A percentile compares a stretch with the other conserved stretches of the same genome.
These are phyloP conservation scores for Immersiella caudata DNA, from an alignment of 495 filamentous ascomycete species.

Conservation along the genomic window DNA sequence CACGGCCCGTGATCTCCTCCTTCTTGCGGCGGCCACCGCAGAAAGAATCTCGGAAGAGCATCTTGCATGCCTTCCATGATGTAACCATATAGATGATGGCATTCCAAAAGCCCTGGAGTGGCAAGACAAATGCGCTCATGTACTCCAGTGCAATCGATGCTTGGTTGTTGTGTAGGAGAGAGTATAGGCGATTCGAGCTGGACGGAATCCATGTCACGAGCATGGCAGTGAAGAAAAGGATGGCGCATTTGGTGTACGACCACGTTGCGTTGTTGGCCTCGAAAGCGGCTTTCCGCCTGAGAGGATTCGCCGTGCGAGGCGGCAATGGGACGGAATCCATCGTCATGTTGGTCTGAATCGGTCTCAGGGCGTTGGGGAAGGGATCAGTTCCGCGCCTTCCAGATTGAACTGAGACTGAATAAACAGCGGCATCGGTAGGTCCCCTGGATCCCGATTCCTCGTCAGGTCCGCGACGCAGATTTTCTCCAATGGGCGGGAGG, in stretches of 20 bases:
- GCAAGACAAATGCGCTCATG: slow-evolving; percentile 72
- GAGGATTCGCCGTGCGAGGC: slow-evolving; percentile 23
- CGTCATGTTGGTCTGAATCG: slow-evolving; percentile 30
- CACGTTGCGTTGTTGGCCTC: slow-evolving; percentile 61
- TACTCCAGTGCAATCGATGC: slow-evolving; percentile 65
- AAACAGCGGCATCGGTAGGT: slow-evolving; percentile 34
- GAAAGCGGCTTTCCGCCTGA: slow-evolving; percentile 30
- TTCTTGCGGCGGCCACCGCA: slow-evolving; percentile 23
- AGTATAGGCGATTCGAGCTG: slow-evolving; percentile 76
- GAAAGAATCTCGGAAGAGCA: slow-evolving; percentile 26
- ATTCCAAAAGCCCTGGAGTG: slow-evolving; percentile 89
- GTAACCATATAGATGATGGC: slow-evolving; percentile 76
- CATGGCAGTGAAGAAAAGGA: slow-evolving; percentile 83
- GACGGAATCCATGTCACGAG: slow-evolving; percentile 87
- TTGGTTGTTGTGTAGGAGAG: slow-evolving; percentile 57
- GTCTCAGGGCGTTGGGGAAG: slow-evolving; percentile 25
- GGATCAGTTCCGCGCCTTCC: slow-evolving; percentile 30
- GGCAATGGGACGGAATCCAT: slow-evolving; percentile 22
- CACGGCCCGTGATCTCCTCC: slow-evolving; percentile 25
- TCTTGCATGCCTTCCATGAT: slow-evolving; percentile 52
- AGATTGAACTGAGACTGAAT: slow-evolving; percentile 54
- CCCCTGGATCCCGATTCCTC: slow-evolving; percentile 21
- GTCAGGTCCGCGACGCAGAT: slow-evolving; percentile 21
- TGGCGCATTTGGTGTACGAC: slow-evolving; percentile 80
- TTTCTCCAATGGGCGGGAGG: slow-evolving; percentile 29